Evolutionary conservation across 2,329 filamentous ascomycete species (phyloP).

Genomic region (Zymoseptoria passerinii): DNA sequence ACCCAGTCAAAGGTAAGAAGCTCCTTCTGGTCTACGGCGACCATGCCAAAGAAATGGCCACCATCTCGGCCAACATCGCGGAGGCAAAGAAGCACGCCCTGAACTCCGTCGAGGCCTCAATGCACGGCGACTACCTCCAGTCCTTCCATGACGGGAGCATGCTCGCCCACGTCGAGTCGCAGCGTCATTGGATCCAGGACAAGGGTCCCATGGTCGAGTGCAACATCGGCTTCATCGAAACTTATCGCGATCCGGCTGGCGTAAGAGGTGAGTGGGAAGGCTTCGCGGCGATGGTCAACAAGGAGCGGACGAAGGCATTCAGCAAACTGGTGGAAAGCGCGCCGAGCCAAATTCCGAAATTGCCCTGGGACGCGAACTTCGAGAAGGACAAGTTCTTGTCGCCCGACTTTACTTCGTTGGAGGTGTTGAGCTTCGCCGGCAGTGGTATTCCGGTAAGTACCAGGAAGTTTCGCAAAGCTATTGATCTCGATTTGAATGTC

Average conservation of each 20-base stretch:
- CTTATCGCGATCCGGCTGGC: constrained; percentile 47
- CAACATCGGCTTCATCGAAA: constrained; percentile 49
- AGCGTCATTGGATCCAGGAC: constrained; percentile 47
- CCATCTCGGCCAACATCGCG: constrained; percentile 38
- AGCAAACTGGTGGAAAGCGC: constrained; percentile 75
- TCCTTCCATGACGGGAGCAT: constrained; percentile 44
- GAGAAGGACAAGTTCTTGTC: constrained; percentile 95
- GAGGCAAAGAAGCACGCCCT: constrained; percentile 41
- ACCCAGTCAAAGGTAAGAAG: constrained; percentile 37
- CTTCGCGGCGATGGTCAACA: constrained; percentile 61
- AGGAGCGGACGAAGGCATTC: constrained; percentile 83
- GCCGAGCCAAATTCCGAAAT: constrained; percentile 72
- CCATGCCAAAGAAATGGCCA: constrained; percentile 39
- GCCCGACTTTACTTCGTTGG: constrained; percentile 90
- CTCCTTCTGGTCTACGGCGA: constrained; percentile 40
- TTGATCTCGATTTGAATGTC: background rate
- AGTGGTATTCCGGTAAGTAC: constrained; percentile 55
- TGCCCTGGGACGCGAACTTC: constrained; percentile 82
- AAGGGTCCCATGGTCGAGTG: constrained; percentile 44
- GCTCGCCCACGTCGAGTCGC: constrained; percentile 43
- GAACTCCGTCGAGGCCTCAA: constrained; percentile 38
- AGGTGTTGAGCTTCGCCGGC: constrained; percentile 74
- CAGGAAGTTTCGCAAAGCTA: too few relatives aligned
- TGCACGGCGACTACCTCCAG: constrained; percentile 42
- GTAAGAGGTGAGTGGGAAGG: constrained; percentile 47